Evolutionary conservation across 108 stramenopile genomes (phyloP), one percentile per base, ranked within the genome.

Genomic region (Chaetoceros tenuissimus): DNA sequence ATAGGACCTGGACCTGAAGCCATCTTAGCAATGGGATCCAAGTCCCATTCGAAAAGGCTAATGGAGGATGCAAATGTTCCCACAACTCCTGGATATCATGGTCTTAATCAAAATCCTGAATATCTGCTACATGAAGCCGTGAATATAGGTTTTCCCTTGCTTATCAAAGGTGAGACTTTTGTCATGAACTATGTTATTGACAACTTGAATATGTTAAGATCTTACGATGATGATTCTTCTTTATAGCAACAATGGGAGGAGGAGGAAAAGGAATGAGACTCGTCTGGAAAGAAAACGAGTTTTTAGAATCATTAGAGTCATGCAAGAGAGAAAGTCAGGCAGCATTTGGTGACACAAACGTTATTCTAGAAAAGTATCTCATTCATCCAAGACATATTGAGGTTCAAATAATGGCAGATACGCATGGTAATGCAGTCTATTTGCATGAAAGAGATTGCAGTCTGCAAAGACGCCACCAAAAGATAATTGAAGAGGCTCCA

Each of bases 391-490:
- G 96, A 46, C 97, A 98, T 66, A 92, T 98, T 34, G 97, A 98
- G 68, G 90, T 98, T 18, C 97, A 98, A 63, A 85, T 92, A 30
- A 60, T 98, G 47, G 96, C 92, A 31, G 97, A 98, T 67, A 89
- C 93, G 1, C 89, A 81, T 0, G 97, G 97, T 23, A 75, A 92
- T 48, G 94, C 94, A 3, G 71, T 92, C 28, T 92, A 95, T 74
- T 75, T 98, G 43, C 94, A 80, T 74, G 95, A 96, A 74, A 85
- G 97, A 21, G 97, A 98, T 67, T 98, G 97, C 68, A 80, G 77
- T 47, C 96, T 98, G n/a, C 97, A 98, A 67, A 86, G 97, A 21
- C 89, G 96, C 23, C 97, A 98, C 75, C 97, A 98, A 73, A 98
- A 98, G 77, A 92, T 97, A 8, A 72, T 98, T 61, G 97, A 98